Evolutionary conservation across 1,284 basidiomycete genomes (phyloP).

Genomic region (Puccinia triticina): DNA sequence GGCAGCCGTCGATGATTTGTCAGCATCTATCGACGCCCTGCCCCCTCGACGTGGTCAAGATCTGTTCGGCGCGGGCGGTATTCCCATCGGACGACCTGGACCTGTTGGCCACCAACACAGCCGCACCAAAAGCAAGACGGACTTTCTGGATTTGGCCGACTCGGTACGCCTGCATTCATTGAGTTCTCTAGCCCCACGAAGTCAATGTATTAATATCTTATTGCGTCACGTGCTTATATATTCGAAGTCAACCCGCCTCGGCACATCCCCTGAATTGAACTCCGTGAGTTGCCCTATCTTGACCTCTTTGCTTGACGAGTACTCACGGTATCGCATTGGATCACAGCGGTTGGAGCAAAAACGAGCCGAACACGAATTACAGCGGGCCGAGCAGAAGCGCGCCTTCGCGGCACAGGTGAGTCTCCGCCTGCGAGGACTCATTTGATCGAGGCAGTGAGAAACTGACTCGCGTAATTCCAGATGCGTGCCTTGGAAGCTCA

Average conservation of each 20-base stretch:
- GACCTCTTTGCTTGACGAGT: slow-evolving; percentile 1
- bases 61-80: slow-evolving; percentile 37
- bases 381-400: slow-evolving; percentile 79
- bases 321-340: background rate
- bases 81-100: slow-evolving; percentile 32
- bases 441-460: background rate
- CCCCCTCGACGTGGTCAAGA: slow-evolving; percentile 48
- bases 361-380: slow-evolving; percentile 82
- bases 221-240: background rate
- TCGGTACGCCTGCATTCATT: slow-evolving; percentile 67
- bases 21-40: slow-evolving; percentile 49
- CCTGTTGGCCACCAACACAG: slow-evolving; percentile 49
- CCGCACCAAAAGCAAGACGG: slow-evolving; percentile 61
- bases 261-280: slow-evolving; percentile 41
- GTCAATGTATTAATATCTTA: background rate
- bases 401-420: slow-evolving; percentile 93
- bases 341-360: slow-evolving; percentile 81
- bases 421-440: slow-evolving; percentile 72
- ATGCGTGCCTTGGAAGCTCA: slow-evolving; percentile 53
- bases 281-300: slow-evolving; percentile 28
- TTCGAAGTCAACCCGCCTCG: slow-evolving; percentile 44
- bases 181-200: background rate
- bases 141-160: slow-evolving; percentile 84
- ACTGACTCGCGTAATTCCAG: slow-evolving; percentile 35
- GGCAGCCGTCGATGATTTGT: slow-evolving; percentile 30